Evolutionary conservation across 352 stramenopile species (phyloP), one percentile per base, ranked within the genome.

Genomic region (Chrysophaeum taylorii): DNA sequence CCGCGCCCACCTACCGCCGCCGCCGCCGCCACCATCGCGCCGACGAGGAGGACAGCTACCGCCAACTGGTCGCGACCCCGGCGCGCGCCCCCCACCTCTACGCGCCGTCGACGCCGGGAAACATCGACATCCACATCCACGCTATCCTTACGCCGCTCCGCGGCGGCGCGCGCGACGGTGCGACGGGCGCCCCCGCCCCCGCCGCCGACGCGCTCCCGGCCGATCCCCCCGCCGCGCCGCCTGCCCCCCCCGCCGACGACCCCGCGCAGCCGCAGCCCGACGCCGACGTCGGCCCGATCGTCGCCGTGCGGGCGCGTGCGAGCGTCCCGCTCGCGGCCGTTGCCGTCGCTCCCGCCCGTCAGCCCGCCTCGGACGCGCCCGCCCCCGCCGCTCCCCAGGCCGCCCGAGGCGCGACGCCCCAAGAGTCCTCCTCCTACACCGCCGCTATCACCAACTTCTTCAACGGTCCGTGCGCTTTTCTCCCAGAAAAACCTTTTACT

Each of bases 91-190:
- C 37, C 0, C 33, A 70, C 64, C 57, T 33, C 54, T 60, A 36
- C 64, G 68, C 21, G 57, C 43, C 31, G 69, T 33, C 16, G 69
- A 41, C 62, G 70, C 72, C 54, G 2, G 69, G 75, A n/a, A 82
- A 82, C 14, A 85, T 88, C 71, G 82, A 88, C 57, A 87, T 88
- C 79, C 83, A 88, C 50, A 87, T 88, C 52, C 83, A 88, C 70
- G 83, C 81, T 9, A 77, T 87, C 72, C 80, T 87, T 0, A 87
- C 78, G 36, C 57, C 70, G 50, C 71, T 70, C 25, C 64, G 68
- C 37, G 42, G 73, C 12, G 53, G 75, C 23, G 70, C 54, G 38
- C 50, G 71, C 43, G 64, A 50, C n/a, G 70, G 52, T 16, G 37
- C 23, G 62, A 42, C 18, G 43, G 27, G 25, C 61, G 71, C 41